These are phyloP conservation scores for Clavispora vitiphila DNA, from an alignment of 805 yeast species.

Conservation along the genomic window DNA sequence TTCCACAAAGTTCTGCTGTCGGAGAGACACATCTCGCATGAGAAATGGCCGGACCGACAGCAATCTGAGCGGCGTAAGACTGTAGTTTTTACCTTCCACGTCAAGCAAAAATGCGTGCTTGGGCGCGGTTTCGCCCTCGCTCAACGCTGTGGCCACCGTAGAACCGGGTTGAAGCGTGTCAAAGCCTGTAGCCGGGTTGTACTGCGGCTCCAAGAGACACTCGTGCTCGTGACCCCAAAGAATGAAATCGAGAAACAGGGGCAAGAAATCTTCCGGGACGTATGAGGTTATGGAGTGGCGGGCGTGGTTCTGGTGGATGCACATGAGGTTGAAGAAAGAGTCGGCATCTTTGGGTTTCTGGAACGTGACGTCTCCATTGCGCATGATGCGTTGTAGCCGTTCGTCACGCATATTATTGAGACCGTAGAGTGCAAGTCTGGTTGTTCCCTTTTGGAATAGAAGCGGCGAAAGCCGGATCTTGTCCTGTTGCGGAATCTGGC, in stretches of 20 bases:
- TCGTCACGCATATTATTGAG: slow-evolving; percentile 88
- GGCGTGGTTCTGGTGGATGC: slow-evolving; percentile 88
- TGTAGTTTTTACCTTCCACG: slow-evolving; percentile 52
- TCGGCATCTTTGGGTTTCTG: slow-evolving; percentile 59
- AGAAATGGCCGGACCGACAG: slow-evolving; percentile 78
- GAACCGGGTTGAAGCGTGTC: slow-evolving; percentile 90
- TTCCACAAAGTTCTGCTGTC: slow-evolving; percentile 50
- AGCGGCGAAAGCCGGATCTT: slow-evolving; percentile 70
- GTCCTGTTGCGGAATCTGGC: slow-evolving; percentile 72
- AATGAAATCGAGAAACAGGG: slow-evolving; percentile 74
- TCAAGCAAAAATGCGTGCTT: slow-evolving; percentile 73
- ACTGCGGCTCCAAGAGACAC: slow-evolving; percentile 66
- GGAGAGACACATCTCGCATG: slow-evolving; percentile 59
- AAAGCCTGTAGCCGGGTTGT: slow-evolving; percentile 59
- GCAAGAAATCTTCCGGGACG: slow-evolving; percentile 80
- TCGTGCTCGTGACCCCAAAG: slow-evolving; percentile 99
- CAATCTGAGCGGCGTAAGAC: slow-evolving; percentile 57
- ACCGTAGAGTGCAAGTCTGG: slow-evolving; percentile 84
- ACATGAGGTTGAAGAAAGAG: slow-evolving; percentile 79
- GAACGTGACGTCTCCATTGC: slow-evolving; percentile 76
- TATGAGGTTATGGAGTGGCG: slow-evolving; percentile 76
- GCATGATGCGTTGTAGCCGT: slow-evolving; percentile 72
- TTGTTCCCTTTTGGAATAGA: slow-evolving; percentile 73
- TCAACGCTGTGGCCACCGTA: slow-evolving; percentile 84
- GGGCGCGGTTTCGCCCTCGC: slow-evolving; percentile 74